phyloP scores from a whole-genome alignment of 164 flowering plant genomes.

The Saururus chinensis region DNA sequence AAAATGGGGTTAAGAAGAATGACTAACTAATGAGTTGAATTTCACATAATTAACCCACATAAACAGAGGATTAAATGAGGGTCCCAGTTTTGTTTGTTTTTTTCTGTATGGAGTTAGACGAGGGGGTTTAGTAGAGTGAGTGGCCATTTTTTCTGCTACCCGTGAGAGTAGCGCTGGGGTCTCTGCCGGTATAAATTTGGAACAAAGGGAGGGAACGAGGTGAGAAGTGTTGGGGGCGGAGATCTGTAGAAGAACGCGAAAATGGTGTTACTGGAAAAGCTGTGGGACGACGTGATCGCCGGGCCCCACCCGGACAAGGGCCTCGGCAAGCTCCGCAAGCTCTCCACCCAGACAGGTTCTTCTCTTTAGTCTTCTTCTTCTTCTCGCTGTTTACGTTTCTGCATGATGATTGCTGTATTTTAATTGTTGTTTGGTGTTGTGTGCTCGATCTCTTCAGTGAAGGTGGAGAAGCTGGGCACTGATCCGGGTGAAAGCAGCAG shows the following conservation, averaged over 20 bases:
- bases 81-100: no score
- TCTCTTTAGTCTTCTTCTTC: no score
- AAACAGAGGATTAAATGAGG: no score
- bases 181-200: neutral
- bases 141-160: no score
- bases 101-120: no score
- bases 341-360: conserved; percentile 18
- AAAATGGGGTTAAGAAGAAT: no score
- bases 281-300: conserved; percentile 87
- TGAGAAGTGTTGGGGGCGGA: neutral
- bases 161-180: no score
- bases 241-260: conserved; percentile 2
- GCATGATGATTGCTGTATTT: no score
- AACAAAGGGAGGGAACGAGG: neutral
- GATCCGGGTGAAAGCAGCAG: conserved; percentile 4
- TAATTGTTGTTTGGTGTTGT: neutral
- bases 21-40: no score
- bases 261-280: conserved; percentile 66
- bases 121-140: no score
- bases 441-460: neutral
- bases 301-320: conserved; percentile 88
- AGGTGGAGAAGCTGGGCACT: neutral
- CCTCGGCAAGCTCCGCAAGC: conserved; percentile 63
- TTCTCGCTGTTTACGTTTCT: no score
- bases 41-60: no score